Base-by-base conservation (phyloP, 441 rosid species). In the Syzygium malaccense region DNA sequence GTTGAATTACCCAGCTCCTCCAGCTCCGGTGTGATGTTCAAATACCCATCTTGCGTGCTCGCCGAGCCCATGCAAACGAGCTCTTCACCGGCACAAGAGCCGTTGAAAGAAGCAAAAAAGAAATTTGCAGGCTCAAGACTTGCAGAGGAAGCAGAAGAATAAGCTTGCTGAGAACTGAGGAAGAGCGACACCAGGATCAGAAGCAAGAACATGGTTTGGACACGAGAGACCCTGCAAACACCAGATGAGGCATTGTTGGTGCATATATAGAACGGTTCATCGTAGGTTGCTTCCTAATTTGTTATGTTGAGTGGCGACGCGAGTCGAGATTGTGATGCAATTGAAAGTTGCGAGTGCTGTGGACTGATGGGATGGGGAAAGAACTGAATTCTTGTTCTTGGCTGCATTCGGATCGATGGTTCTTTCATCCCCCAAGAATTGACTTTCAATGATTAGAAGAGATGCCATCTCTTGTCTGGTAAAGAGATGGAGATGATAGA, bases 1-100 rank as follows among this genome's bases (percentile, higher is more conserved):
- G 26, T 88, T 4, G 91, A 88, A 91, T 91, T 87, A 56, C 9
- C 56, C 3, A 1, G 18, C 10, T 62, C 17, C 7, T 53, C 83
- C 9, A 86, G 86, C 71, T 86, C 91, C 23, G 91, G 87, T 7
- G 93, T 91, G 13, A 92, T 88, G 75, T 85, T 85, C 8, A 93
- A 85, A 87, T 80, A 83, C 32, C 94, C 91, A 12, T 92, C 88
- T 11, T 17, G 84, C 1, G 66, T 86, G 2, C 48, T 88, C 66
- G 84, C 90, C 0, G 93, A 89, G 41, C 93, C 93, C 88, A 58
- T 87, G 89, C 92, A 93, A 41, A 92, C 86, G 13, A 92, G 88
- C 58, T 57, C 55, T 53, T 90, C 88, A 54, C 57, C 53, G 26
- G 20, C 49, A 87, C 93, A 91, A 9, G 89, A 88, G 57, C 75